Evolutionary conservation across 805 yeast species (phyloP).

Genomic region (Grigorovia jiainica): DNA sequence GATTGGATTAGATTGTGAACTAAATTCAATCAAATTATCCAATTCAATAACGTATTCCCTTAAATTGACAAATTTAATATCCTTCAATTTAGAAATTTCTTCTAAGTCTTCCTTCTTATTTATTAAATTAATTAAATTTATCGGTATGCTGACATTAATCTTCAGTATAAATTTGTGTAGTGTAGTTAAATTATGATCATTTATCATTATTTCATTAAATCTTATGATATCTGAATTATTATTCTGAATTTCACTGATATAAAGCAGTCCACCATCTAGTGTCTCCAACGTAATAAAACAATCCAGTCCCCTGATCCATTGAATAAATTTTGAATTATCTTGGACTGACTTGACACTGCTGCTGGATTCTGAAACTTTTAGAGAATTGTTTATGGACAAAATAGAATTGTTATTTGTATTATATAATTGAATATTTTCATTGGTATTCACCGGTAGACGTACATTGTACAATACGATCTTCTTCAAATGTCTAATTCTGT

Average conservation of each 20-base stretch:
- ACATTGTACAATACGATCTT: neutral
- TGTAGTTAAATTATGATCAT: constrained; percentile 1
- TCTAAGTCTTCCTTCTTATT: constrained; percentile 3
- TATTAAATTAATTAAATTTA: constrained; percentile 1
- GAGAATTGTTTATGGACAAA: too few species aligned
- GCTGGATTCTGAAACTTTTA: too few species aligned
- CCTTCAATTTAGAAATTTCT: too few species aligned
- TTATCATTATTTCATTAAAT: constrained; percentile 20
- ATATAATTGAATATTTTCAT: too few species aligned
- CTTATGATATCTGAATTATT: constrained; percentile 10
- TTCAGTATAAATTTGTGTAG: constrained; percentile 11
- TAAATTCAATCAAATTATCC: constrained; percentile 9
- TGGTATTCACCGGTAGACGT: too few species aligned
- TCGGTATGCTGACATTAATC: constrained; percentile 16
- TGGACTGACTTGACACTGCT: too few species aligned
- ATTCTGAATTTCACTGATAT: constrained; percentile 22
- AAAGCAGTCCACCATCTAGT: constrained; percentile 11
- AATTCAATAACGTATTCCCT: constrained; percentile 12
- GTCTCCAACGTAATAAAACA: constrained; percentile 19
- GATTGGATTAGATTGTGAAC: constrained; percentile 5
- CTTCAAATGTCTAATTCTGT: neutral
- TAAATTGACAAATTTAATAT: constrained; percentile 17
- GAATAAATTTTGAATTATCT: neutral
- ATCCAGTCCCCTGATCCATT: neutral
- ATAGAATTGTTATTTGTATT: too few species aligned